Evolutionary conservation across 768 basidiomycete genomes (phyloP), one percentile per base, ranked within the genome.

Genomic region (Mycena filopes): DNA sequence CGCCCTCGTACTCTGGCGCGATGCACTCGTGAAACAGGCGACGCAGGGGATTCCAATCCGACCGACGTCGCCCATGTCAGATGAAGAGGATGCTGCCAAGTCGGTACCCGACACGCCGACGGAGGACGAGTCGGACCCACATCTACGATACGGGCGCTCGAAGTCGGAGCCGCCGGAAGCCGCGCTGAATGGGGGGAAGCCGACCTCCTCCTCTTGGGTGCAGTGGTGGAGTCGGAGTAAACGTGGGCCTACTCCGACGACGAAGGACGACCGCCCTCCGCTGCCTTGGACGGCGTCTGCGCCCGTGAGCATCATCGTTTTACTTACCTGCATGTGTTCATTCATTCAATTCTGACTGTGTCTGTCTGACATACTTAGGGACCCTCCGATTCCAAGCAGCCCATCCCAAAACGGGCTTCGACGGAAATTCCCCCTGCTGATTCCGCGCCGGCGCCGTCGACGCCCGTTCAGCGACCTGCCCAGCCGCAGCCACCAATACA

Each of bases 191-290:
- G 63, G 74, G 33, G 65, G 74, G 40, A 82, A 82, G 70, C 84
- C 86, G 5, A 84, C 85, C 0, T 87, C 88, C 16, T 84, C 86
- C 1, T 89, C 89, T n/a, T 95, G 93, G 94, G 86, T 86, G 40
- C 85, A 87, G 41, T 95, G 94, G 94, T 96, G 92, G 93, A 88
- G 85, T 65, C 82, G 91, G 21, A 89, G 87, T 75, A 77, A 82
- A 58, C 79, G 77, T 56, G 81, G 76, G 5, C 73, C 63, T 13
- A 26, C 46, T 16, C 42, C 59, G 21, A 62, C 73, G 29, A 56
- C 38, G 46, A 71, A 66, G 55, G 67, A 68, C 15, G 70, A 71
- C 33, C 64, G 74, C 12, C 73, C 69, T 20, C 64, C 49, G 18
- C 20, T 69, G 38, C 46, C 68, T 1, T 76, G 69, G 53, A 59